A percentile compares a stretch with the other conserved stretches of the same genome.
Conservation (phyloP, 768 basidiomycete genomes). For the Mycena chlorophos region DNA sequence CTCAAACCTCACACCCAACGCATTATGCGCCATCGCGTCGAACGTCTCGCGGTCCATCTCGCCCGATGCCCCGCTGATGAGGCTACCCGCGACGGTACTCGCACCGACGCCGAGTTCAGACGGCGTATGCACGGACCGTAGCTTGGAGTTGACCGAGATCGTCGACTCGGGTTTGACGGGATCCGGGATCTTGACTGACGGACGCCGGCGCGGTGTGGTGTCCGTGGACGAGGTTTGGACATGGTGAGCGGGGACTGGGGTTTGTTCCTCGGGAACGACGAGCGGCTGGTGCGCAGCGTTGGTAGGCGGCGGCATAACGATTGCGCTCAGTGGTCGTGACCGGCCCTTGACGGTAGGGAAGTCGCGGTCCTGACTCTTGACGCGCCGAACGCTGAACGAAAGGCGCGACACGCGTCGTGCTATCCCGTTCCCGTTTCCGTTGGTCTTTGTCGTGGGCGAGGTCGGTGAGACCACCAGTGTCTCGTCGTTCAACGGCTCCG, state of each 20-base stretch:
- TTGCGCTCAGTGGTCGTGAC: not conserved
- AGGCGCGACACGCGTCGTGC: slow-evolving; percentile 77
- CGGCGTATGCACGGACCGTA: not conserved
- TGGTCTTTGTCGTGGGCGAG: slow-evolving; percentile 38
- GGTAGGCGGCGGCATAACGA: not conserved
- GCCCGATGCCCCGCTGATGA: slow-evolving; percentile 47
- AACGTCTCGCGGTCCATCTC: slow-evolving; percentile 68
- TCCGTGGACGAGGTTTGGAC: too few relatives aligned
- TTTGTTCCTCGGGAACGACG: not conserved
- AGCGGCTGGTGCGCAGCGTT: not conserved
- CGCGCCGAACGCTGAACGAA: slow-evolving; percentile 65
- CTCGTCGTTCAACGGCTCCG: slow-evolving; percentile 48
- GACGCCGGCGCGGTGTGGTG: not conserved
- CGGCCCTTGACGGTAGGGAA: slow-evolving; percentile 43
- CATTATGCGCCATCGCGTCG: slow-evolving; percentile 72
- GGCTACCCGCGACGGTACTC: slow-evolving; percentile 19
- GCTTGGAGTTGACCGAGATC: not conserved
- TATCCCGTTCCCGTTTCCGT: slow-evolving; percentile 56
- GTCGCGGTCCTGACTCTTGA: slow-evolving; percentile 55
- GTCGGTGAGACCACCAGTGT: slow-evolving; percentile 35
- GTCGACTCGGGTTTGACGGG: not conserved
- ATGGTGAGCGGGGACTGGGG: too few relatives aligned
- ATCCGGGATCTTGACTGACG: not conserved
- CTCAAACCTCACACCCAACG: slow-evolving; percentile 91
- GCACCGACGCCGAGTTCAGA: slow-evolving; percentile 31